These are phyloP conservation scores for Apiospora pterosperma DNA, from an alignment of 2,329 filamentous ascomycete species.

Conservation along the genomic window DNA sequence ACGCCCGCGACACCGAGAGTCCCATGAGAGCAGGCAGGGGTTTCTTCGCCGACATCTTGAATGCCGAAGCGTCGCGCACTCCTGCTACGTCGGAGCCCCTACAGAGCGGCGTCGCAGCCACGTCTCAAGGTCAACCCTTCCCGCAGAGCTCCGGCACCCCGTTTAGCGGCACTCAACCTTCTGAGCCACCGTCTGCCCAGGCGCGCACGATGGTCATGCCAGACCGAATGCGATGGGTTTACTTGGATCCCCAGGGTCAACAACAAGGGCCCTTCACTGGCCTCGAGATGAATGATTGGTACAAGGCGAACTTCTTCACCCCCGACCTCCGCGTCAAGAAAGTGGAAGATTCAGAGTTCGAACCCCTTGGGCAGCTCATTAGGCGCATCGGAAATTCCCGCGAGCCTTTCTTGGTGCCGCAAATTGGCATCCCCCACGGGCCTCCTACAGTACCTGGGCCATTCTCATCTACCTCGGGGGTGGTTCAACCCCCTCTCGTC, in stretches of 20 bases:
- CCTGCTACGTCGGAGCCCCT: slow-evolving; percentile 29
- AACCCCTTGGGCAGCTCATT: slow-evolving; percentile 91
- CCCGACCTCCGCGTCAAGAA: slow-evolving; percentile 94
- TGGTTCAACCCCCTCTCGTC: slow-evolving; percentile 83
- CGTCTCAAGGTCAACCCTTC: slow-evolving; percentile 24
- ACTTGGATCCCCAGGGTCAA: slow-evolving; percentile 88
- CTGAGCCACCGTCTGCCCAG: slow-evolving; percentile 59
- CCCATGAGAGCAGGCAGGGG: slow-evolving; percentile 54
- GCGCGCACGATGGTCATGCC: slow-evolving; percentile 97
- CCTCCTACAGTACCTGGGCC: slow-evolving; percentile 54
- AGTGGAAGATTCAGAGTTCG: slow-evolving; percentile 88
- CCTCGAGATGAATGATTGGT: slow-evolving; percentile 99
- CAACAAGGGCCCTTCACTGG: slow-evolving; percentile 94
- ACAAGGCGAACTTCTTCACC: slow-evolving; percentile 97
- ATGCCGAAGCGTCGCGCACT: slow-evolving; percentile 28
- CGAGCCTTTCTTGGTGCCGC: slow-evolving; percentile 94
- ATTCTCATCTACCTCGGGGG: slow-evolving; percentile 49
- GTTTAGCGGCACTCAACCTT: slow-evolving; percentile 32
- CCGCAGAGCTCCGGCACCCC: slow-evolving; percentile 24
- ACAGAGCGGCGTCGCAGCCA: slow-evolving; percentile 16
- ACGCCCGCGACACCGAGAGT: slow-evolving; percentile 55
- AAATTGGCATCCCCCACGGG: slow-evolving; percentile 92
- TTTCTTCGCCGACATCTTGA: slow-evolving; percentile 54
- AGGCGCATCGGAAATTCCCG: slow-evolving; percentile 94
- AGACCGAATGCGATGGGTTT: slow-evolving; percentile 97